Percentiles rank a stretch among this genome's conserved stretches.
phyloP scores from a whole-genome alignment of 1,139 yeast genomes.

The Saccharomyces hybrid region DNA sequence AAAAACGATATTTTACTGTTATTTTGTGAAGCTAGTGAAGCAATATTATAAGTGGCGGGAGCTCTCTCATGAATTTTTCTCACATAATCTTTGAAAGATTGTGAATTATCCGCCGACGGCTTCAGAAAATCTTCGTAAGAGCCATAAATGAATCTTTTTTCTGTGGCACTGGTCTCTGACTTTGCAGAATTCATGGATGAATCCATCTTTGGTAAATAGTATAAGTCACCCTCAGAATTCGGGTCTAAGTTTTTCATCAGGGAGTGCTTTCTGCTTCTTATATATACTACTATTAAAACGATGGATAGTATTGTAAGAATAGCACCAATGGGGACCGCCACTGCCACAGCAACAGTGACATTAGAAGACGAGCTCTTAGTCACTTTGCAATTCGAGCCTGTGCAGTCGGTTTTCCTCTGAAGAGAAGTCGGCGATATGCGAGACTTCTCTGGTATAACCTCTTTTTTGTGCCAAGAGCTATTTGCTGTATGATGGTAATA shows the following conservation, averaged over 20 bases:
- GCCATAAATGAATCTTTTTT: conserved; percentile 3
- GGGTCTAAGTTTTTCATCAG: conserved; percentile 56
- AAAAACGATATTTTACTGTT: conserved; percentile 4
- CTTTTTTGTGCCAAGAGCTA: not conserved
- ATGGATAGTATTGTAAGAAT: conserved; percentile 40
- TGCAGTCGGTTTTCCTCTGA: conserved; percentile 14
- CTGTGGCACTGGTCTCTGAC: conserved; percentile 21
- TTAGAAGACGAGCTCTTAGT: conserved; percentile 32
- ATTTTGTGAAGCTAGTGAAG: conserved; percentile 7
- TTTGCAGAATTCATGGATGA: not conserved
- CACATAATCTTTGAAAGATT: conserved; percentile 18
- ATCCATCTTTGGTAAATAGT: conserved; percentile 44
- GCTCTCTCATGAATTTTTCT: conserved; percentile 15
- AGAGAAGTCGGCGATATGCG: not conserved
- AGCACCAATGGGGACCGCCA: conserved; percentile 54
- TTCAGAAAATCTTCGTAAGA: conserved; percentile 13
- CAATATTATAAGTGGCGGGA: conserved; percentile 17
- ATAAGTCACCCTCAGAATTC: conserved; percentile 69
- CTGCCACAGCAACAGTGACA: conserved; percentile 54
- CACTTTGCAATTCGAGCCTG: conserved; percentile 35
- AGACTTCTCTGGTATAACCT: not conserved
- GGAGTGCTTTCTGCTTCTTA: conserved; percentile 47
- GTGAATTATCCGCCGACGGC: conserved; percentile 16
- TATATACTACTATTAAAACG: conserved; percentile 48
- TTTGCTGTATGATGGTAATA: not conserved